Evolutionary conservation across 805 yeast genomes (phyloP), one percentile per base, ranked within the genome.

Genomic region (Kluyveromyces wickerhamii): DNA sequence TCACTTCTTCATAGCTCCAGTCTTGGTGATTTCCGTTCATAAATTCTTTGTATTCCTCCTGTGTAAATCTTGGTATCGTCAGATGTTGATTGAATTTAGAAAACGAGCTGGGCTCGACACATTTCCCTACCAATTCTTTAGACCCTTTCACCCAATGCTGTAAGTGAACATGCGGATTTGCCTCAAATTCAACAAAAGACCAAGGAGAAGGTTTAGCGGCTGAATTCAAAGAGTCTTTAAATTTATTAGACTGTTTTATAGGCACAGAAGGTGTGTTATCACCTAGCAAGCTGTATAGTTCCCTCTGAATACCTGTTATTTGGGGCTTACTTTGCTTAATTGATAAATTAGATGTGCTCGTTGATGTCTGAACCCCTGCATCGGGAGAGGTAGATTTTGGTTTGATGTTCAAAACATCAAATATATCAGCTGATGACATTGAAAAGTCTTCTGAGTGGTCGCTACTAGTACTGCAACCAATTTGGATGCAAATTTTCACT

Each of bases 101-200:
- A 61, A 81, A 92, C 29, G 71, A 62, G 49, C 78, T 74, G 11
- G 54, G 62, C 30, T 59, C 62, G 4, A 45, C 37, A 35, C 52
- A 59, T n/a, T 51, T 52, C 8, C 49, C 54, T 5, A 49, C 25
- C 10, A 40, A 45, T 48, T 69, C 77, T 31, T 66, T 69, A 2
- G 79, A 63, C 0, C 92, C 95, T 40, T 83, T 77, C 2, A 78
- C 88, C 97, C 98, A 92, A 59, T 92, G 97, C 38, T 66, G 63
- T 26, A 89, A 65, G 27, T 61, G 63, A 17, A 78, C 74, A 30
- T 73, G 78, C 0, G 77, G 67, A 4, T 61, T 60, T 42, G 76
- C 76, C 28, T 62, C 67, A 52, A 89, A 92, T 4, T 66, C 61
- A 13, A 71, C 70, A 58, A 74, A 66, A 1, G 74, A 69, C 99